Evolutionary conservation across 2,329 filamentous ascomycete species (phyloP), one percentile per base, ranked within the genome.

Genomic region (Aspergillus tamarii): DNA sequence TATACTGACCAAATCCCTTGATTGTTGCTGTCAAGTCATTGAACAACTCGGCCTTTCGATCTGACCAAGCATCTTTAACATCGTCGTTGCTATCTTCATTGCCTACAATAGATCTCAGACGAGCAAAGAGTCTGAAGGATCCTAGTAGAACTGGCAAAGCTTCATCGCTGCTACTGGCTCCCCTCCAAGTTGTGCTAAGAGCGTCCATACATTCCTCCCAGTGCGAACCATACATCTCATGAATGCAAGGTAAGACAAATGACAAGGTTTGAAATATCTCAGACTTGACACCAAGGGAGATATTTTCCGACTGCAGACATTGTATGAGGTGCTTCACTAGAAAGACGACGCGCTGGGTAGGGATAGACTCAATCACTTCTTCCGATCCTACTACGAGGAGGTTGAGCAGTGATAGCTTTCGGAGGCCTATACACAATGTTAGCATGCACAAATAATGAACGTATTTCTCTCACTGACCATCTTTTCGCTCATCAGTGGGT

Each of bases 171-270:
- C 77, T 76, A 12, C 75, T 74, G 0, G 80, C 82, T 4, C 81
- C 80, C 3, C 81, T 78, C 88, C 89, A 91, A 0, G 88, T 78
- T 9, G 80, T 77, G 12, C 84, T 79, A 64, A 89, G 86, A 57
- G 88, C 86, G 39, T 86, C 82, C 21, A 93, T 78, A 0, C 85
- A 78, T 55, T 85, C 85, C 57, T 89, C 85, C 95, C 95, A 99
- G 73, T 97, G 92, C 0, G 91, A 87, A 0, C 94, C 95, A 71
- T 97, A 97, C 1, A 97, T 88, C 54, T 93, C 90, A 63, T 88
- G 86, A 70, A 97, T 89, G 46, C 85, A 86, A 2, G 92, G 91
- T 0, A 97, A 77, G 4, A 97, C 80, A 4, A 82, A 78, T 2
- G 77, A 74, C 56, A 89, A 70, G 7, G 80, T 75, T 64, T 78